These are phyloP conservation scores for Suillus brevipes DNA, from an alignment of 768 basidiomycete species.

Conservation along the genomic window DNA sequence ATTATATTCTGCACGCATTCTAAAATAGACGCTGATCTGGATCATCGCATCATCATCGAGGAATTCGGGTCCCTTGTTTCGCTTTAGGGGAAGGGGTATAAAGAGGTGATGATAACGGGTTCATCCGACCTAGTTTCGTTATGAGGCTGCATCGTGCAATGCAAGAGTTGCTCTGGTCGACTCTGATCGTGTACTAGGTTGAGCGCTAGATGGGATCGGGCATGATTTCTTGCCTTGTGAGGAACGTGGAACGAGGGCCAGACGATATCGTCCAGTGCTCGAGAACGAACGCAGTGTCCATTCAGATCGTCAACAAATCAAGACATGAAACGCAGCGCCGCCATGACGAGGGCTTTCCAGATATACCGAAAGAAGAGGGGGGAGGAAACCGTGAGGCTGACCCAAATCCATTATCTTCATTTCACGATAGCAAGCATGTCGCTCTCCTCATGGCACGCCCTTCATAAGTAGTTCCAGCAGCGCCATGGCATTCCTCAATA, in stretches of 20 bases:
- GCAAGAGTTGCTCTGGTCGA: background rate
- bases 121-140: background rate
- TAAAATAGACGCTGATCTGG: background rate
- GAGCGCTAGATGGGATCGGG: background rate
- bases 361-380: background rate
- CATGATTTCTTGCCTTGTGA: background rate
- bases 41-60: too few relatives aligned
- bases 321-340: background rate
- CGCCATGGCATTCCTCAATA: background rate
- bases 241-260: background rate
- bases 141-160: background rate
- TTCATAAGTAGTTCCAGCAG: background rate
- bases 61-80: background rate
- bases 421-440: background rate
- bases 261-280: too few relatives aligned
- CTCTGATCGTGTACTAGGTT: background rate
- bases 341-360: background rate
- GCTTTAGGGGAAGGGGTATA: background rate
- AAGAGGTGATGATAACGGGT: background rate
- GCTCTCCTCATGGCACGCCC: background rate
- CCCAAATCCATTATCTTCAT: background rate
- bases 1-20: background rate
- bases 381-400: background rate
- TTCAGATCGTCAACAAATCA: background rate
- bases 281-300: background rate